Conservation (phyloP, 2,329 filamentous ascomycete species). For the Rutstroemia sydowiana region DNA sequence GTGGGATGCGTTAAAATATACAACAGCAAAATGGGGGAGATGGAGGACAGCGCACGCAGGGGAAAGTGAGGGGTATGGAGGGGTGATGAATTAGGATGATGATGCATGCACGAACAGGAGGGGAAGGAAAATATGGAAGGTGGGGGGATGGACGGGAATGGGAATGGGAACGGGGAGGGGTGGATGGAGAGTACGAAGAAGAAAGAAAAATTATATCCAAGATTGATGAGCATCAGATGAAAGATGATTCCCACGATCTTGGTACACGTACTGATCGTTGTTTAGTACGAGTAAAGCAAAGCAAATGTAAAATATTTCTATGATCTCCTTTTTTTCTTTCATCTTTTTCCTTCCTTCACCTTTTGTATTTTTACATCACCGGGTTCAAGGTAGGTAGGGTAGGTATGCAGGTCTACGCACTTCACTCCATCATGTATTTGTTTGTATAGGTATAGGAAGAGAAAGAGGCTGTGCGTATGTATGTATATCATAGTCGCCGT, state of each 20-base stretch:
- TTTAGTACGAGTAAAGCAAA: slow-evolving; percentile 4
- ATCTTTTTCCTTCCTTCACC: background rate
- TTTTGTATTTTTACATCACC: background rate
- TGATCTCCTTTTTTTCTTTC: no score
- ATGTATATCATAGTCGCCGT: no score
- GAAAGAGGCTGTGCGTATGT: background rate
- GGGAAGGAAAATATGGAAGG: no score
- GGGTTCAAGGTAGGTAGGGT: no score
- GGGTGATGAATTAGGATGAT: background rate
- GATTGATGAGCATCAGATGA: slow-evolving; percentile 1
- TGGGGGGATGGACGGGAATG: no score
- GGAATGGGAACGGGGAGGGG: background rate
- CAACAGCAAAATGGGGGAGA: no score
- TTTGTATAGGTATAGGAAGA: background rate
- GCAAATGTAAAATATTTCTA: slow-evolving; percentile 2
- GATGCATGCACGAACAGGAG: background rate
- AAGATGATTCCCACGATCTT: slow-evolving; percentile 6
- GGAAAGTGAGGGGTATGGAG: background rate
- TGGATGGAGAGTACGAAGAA: background rate
- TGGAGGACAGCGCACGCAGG: background rate
- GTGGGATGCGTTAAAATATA: slow-evolving; percentile 22
- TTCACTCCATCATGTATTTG: no score
- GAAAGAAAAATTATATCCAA: background rate
- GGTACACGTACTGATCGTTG: background rate
- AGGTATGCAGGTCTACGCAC: background rate